A percentile compares a stretch with the other conserved stretches of the same genome.
Conservation (phyloP, 1,284 basidiomycete genomes). For the Tausonia pullulans region DNA sequence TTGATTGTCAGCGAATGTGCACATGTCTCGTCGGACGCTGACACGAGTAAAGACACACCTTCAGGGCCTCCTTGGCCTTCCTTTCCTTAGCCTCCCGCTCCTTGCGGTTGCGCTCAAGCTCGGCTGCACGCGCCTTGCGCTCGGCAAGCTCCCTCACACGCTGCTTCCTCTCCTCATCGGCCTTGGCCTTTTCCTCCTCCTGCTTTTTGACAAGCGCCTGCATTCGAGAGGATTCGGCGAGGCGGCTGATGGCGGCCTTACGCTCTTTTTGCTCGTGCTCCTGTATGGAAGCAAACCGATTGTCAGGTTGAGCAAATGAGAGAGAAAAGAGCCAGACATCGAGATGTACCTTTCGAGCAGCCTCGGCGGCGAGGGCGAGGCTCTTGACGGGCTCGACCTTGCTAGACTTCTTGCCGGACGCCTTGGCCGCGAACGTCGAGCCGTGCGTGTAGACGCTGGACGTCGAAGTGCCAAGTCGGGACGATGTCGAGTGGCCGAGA, state of each 20-base stretch:
- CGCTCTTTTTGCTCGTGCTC: constrained; percentile 77
- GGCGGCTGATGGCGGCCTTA: constrained; percentile 58
- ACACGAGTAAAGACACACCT: constrained; percentile 18
- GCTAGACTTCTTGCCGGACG: constrained; percentile 29
- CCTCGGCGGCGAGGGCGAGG: constrained; percentile 64
- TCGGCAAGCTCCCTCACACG: constrained; percentile 43
- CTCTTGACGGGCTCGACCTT: constrained; percentile 52
- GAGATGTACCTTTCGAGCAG: constrained; percentile 63
- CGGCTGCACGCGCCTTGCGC: constrained; percentile 18
- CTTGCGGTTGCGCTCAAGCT: constrained; percentile 31
- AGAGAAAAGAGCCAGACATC: not conserved
- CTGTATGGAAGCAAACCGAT: constrained; percentile 35
- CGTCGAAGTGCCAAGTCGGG: constrained; percentile 1
- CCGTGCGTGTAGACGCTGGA: constrained; percentile 22
- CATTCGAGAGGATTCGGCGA: constrained; percentile 65
- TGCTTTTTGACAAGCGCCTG: constrained; percentile 59
- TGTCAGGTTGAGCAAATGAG: not conserved
- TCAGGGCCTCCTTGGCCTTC: constrained; percentile 25
- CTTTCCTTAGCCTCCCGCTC: constrained; percentile 32
- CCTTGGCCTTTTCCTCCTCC: constrained; percentile 58
- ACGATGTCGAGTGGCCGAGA: not conserved
- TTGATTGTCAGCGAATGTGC: not conserved
- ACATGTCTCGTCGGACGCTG: not conserved
- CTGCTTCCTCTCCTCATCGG: constrained; percentile 44
- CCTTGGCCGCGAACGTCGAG: constrained; percentile 30